A percentile compares a stretch with the other conserved stretches of the same genome.
Evolutionary conservation across 805 yeast species (phyloP).

Genomic region (Saccharomycopsis sp.): DNA sequence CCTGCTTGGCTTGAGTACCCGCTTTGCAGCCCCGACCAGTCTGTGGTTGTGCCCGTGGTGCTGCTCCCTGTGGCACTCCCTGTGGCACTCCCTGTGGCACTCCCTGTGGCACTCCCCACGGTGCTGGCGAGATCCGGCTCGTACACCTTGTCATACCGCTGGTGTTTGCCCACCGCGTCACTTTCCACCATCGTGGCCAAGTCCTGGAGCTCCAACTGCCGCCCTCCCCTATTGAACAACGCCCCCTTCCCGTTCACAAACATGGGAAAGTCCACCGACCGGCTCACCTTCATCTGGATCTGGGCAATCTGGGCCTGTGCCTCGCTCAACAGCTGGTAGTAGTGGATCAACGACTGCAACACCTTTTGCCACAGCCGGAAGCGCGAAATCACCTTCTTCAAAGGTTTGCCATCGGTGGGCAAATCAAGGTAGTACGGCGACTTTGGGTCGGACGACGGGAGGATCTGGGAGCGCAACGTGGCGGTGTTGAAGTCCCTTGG

Average conservation of each 20-base stretch:
- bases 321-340: constrained; percentile 13
- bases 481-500: too few relatives aligned
- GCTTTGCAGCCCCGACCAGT: too few relatives aligned
- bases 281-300: constrained; percentile 17
- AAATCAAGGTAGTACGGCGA: constrained; percentile 16
- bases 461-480: constrained; percentile 4
- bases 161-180: background rate
- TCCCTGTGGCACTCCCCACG: too few relatives aligned
- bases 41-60: too few relatives aligned
- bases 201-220: too few relatives aligned
- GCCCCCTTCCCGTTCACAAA: constrained; percentile 20
- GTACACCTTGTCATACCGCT: background rate
- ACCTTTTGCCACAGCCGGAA: constrained; percentile 18
- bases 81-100: background rate
- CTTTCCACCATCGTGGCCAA: background rate
- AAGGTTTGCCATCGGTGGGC: constrained; percentile 13
- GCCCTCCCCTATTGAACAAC: constrained; percentile 11
- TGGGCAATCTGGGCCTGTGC: constrained; percentile 12
- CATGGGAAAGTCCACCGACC: constrained; percentile 29
- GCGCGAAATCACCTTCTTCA: constrained; percentile 9
- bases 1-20: too few relatives aligned
- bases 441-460: constrained; percentile 9
- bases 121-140: too few relatives aligned
- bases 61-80: background rate
- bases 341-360: constrained; percentile 12